Evolutionary conservation across 106 monocot genomes (phyloP).

Genomic region (Phalaenopsis aphrodite): DNA sequence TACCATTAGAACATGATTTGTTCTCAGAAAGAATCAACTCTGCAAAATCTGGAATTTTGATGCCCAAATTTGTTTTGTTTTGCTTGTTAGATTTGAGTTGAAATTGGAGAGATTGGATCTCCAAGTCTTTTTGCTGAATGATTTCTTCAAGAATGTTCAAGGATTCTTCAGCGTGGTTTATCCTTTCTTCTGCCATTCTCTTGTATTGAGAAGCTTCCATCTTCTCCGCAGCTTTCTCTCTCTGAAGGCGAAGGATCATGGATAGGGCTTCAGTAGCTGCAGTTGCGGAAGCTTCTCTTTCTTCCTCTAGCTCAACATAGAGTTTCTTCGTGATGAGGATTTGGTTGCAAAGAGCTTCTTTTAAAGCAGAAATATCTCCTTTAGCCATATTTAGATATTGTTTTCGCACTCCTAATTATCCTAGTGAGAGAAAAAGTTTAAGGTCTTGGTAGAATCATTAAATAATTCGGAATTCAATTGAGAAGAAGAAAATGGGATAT

Average conservation of each 20-base stretch:
- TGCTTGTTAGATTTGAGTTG: slow-evolving; percentile 34
- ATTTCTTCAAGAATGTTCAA: slow-evolving; percentile 48
- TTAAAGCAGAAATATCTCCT: slow-evolving; percentile 30
- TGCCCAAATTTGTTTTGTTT: slow-evolving; percentile 16
- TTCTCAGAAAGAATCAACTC: slow-evolving; percentile 4
- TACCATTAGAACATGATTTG: slow-evolving; percentile 6
- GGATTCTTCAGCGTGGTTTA: slow-evolving; percentile 46
- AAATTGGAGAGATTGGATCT: slow-evolving; percentile 43
- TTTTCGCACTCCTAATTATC: background rate
- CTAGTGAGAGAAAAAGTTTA: background rate
- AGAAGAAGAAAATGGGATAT: background rate
- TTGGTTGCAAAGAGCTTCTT: slow-evolving; percentile 54
- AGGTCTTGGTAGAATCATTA: background rate
- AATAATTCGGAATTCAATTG: background rate
- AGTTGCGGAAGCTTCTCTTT: slow-evolving; percentile 80
- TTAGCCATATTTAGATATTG: slow-evolving; percentile 27
- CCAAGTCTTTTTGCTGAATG: slow-evolving; percentile 68
- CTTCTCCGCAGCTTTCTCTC: slow-evolving; percentile 70
- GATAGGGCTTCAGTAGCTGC: slow-evolving; percentile 73
- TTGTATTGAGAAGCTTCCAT: slow-evolving; percentile 89
- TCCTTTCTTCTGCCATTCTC: slow-evolving; percentile 73
- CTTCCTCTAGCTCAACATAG: slow-evolving; percentile 62
- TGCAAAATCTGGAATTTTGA: slow-evolving; percentile 12
- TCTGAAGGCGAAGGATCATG: slow-evolving; percentile 79
- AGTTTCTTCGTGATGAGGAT: slow-evolving; percentile 46